Base-by-base conservation (phyloP, 2,329 filamentous ascomycete genomes). In the Aspergillus clavatus region DNA sequence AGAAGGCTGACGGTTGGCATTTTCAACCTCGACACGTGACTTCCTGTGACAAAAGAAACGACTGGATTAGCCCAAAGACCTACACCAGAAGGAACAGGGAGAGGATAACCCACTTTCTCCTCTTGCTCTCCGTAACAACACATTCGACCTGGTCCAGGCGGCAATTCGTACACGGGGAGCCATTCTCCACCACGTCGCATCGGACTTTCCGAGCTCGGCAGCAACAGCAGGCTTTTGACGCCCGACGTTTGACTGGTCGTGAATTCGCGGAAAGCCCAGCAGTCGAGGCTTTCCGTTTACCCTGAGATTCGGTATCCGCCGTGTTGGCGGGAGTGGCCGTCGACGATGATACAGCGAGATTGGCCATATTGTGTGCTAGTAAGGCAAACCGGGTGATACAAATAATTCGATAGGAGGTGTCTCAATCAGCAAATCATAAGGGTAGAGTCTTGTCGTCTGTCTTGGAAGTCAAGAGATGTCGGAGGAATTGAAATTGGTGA, bases 131-230 rank as follows among this genome's bases (percentile, higher is more conserved):
- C 54, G 84, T 83, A 19, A 87, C 82, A 44, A 84, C 60, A 53
- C 73, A 76, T 52, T 72, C 68, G 37, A 76, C 72, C 51, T 73
- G 72, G 47, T 76, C 73, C 54, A 75, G 58, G 18, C 87, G 78
- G 71, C 89, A 94, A 68, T 95, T 95, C 45, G 87, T 89, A 67
- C 89, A 95, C 1, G 89, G 89, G 35, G 84, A 84, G 39, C 86
- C 85, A 66, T 82, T 80, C 67, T 95, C 89, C 47, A 93, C 89
- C 45, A 95, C 89, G 72, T 96, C 90, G 73, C 90, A 96, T 46
- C 90, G 82, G 33, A 96, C 90, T 67, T 96, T 96, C 62, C 90
- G 83, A 46, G 86, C 83, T 59, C 90, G 81, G 70, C 90, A 95
- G 58, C 86, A 89, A 51, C 89, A 87, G 66, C 90, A 96, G 14